Conservation (phyloP, 2,329 filamentous ascomycete species). For the Celoporthe dispersa region DNA sequence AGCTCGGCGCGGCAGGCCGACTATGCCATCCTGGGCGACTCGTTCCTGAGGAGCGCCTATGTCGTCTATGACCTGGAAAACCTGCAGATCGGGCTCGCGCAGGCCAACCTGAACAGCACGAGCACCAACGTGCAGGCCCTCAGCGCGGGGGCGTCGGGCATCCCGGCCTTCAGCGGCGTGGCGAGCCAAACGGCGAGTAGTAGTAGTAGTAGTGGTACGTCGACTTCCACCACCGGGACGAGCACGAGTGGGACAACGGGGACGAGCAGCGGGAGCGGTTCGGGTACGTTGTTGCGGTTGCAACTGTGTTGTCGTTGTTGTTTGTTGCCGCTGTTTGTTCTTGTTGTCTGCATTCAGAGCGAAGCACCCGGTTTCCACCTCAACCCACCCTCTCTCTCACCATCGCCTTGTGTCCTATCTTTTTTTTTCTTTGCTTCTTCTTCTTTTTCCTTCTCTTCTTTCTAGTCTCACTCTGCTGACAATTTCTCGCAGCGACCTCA, state of each 20-base stretch:
- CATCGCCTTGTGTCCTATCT: neutral
- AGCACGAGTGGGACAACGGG: neutral
- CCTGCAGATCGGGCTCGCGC: constrained; percentile 55
- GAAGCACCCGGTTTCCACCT: neutral
- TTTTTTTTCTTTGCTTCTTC: neutral
- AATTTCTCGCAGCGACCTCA: constrained; percentile 19
- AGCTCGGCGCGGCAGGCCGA: constrained; percentile 21
- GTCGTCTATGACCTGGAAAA: constrained; percentile 60
- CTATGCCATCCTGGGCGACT: constrained; percentile 49
- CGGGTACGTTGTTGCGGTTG: neutral
- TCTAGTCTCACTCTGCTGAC: constrained; percentile 14
- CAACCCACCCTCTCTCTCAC: neutral
- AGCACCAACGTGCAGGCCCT: constrained; percentile 52
- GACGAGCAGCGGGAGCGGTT: constrained; percentile 15
- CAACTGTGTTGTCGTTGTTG: neutral
- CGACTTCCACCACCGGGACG: constrained; percentile 4
- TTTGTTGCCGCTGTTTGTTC: neutral
- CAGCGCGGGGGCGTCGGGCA: constrained; percentile 39
- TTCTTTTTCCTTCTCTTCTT: too few species aligned
- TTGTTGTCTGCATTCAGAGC: neutral
- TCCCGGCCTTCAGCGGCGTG: constrained; percentile 52
- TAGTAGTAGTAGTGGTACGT: constrained; percentile 22
- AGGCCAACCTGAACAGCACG: constrained; percentile 55
- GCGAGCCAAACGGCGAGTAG: constrained; percentile 39
- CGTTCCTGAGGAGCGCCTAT: constrained; percentile 54